Base-by-base conservation (phyloP, 2,329 filamentous ascomycete genomes). In the Diplocarpon rosae region DNA sequence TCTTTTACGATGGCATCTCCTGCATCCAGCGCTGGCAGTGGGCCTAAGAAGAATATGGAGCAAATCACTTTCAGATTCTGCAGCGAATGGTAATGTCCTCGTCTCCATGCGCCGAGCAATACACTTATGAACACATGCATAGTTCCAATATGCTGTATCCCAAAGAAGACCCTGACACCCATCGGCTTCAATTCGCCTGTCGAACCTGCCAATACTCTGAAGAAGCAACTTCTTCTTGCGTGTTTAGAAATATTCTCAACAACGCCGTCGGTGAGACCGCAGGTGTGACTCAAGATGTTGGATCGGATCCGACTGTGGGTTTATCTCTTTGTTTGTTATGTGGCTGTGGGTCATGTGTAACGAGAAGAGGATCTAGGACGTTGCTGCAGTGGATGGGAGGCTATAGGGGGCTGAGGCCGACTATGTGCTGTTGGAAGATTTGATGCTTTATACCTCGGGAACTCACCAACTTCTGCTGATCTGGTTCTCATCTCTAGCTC, bases 261-360 rank as follows among this genome's bases (percentile, higher is more conserved):
- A 93, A 83, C 62, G 84, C 86, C 48, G 85, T 90, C 20, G 88
- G 89, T 60, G 92, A 95, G 68, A 96, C 90, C 33, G 90, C 92
- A 47, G 92, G 93, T 68, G 90, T 96, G 59, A 95, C 90, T 50
- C 87, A 94, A 67, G 93, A 98, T 69, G 89, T 98, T 60, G 87
- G 83, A 62, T 89, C 86, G 62, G 92, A 98, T 76, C 92, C 92
- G 67, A 98, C 93, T 80, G 90, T 98, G 83, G 77, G 90, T 95
- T 62, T 58, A 56, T 57, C 67, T 56, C 56, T 64, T 48, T 76
- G 71, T 61, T 60, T 70, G 43, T 59, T 64, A 48, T 75, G 72
- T 56, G 71, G 70, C 52, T 45, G 50, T 44, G 55, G 50, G 63
- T 74, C 47, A 56, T 59, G 37, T 74, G 70, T 59, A 50, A 59